Evolutionary conservation across 805 yeast species (phyloP).

Genomic region (Teunomyces cretensis): DNA sequence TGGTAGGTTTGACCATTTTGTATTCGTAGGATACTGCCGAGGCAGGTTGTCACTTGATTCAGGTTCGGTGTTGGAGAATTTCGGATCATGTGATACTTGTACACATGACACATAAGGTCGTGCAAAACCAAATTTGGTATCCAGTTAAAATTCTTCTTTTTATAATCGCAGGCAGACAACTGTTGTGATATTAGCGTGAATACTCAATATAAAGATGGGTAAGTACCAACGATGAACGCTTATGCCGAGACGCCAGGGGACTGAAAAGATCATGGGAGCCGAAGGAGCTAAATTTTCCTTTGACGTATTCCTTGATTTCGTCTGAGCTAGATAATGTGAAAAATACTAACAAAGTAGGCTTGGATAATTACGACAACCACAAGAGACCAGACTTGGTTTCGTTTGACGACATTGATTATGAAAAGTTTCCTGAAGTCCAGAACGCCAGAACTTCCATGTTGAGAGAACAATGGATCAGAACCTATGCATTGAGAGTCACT

Average conservation of each 20-base stretch:
- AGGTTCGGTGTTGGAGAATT: background rate
- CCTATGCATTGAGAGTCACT: constrained; percentile 62
- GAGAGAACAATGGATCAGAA: constrained; percentile 78
- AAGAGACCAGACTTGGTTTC: constrained; percentile 70
- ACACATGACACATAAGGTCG: constrained; percentile 11
- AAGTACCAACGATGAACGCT: constrained; percentile 7
- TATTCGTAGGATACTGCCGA: background rate
- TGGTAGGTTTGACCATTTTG: background rate
- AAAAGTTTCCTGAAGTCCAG: constrained; percentile 58
- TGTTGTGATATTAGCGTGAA: constrained; percentile 5
- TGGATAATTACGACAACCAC: constrained; percentile 41
- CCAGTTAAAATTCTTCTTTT: constrained; percentile 37
- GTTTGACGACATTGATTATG: constrained; percentile 79
- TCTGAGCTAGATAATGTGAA: background rate
- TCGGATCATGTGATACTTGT: background rate
- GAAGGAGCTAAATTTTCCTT: background rate
- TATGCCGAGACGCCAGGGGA: background rate
- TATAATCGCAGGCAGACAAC: constrained; percentile 7
- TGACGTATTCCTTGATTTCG: background rate
- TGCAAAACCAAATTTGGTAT: constrained; percentile 15
- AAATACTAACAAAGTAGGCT: constrained; percentile 19
- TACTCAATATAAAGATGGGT: constrained; percentile 15
- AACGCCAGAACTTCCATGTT: constrained; percentile 75
- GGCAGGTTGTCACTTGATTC: background rate
- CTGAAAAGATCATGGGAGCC: background rate